phyloP scores from a whole-genome alignment of 2,329 filamentous ascomycete genomes.

The Ceratocystis lukuohia region DNA sequence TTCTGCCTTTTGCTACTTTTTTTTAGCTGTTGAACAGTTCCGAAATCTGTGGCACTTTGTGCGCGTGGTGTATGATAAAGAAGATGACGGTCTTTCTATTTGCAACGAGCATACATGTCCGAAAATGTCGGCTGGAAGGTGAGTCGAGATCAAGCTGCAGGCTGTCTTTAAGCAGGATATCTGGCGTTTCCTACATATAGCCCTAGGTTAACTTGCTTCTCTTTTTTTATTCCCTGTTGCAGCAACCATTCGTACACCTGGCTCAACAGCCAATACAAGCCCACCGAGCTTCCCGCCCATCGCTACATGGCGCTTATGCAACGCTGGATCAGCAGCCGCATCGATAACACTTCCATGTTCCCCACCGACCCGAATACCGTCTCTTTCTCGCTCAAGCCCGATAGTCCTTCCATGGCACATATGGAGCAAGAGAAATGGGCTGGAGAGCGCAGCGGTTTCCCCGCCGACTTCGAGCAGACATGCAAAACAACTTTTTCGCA shows the following conservation, averaged over 20 bases:
- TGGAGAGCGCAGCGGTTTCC: slow-evolving; percentile 70
- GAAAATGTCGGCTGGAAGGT: slow-evolving; percentile 76
- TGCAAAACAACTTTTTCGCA: slow-evolving; percentile 74
- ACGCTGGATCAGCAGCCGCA: slow-evolving; percentile 75
- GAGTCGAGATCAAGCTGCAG: slow-evolving; percentile 29
- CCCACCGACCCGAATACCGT: slow-evolving; percentile 55
- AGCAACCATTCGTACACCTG: slow-evolving; percentile 70
- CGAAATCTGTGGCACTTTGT: slow-evolving; percentile 69
- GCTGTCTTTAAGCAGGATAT: not conserved
- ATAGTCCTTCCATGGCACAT: slow-evolving; percentile 34
- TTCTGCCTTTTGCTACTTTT: slow-evolving; percentile 20
- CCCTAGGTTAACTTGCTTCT: not conserved
- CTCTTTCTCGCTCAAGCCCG: slow-evolving; percentile 40
- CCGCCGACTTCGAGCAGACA: slow-evolving; percentile 60
- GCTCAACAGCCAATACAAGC: slow-evolving; percentile 63
- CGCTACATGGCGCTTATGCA: slow-evolving; percentile 77
- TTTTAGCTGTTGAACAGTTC: slow-evolving; percentile 66
- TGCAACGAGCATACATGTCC: slow-evolving; percentile 68
- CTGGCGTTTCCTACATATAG: not conserved
- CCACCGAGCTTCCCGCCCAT: slow-evolving; percentile 65
- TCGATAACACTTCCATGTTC: slow-evolving; percentile 64
- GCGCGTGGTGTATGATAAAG: slow-evolving; percentile 62
- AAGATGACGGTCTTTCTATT: slow-evolving; percentile 53
- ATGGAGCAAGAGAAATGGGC: slow-evolving; percentile 48
- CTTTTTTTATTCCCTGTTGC: not conserved